Conservation (phyloP, 2,329 filamentous ascomycete species). For the Berkeleyomyces basicola region DNA sequence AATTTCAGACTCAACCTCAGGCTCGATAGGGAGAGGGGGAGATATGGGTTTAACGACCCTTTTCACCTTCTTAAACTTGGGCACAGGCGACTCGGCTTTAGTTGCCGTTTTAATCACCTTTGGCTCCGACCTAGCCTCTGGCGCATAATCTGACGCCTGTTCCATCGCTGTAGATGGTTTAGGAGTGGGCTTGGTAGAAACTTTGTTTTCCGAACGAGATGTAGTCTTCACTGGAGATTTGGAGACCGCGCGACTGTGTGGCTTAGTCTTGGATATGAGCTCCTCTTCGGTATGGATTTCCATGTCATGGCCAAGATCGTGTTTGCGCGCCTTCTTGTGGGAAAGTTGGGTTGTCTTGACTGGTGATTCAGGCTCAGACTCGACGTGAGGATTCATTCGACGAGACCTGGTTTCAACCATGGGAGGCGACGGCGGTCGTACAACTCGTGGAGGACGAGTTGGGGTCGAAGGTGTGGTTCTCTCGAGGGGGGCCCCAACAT, state of each 20-base stretch:
- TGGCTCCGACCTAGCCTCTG: neutral
- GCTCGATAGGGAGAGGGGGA: conserved; percentile 14
- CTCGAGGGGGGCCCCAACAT: neutral
- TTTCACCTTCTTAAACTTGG: neutral
- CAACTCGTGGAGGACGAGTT: conserved; percentile 1
- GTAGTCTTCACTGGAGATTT: conserved; percentile 3
- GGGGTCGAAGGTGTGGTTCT: neutral
- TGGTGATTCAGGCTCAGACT: conserved; percentile 11
- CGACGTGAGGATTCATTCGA: conserved; percentile 7
- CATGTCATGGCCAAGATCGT: neutral
- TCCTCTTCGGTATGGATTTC: neutral
- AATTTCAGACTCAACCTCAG: neutral
- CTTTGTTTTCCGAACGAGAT: neutral
- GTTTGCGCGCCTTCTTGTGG: neutral
- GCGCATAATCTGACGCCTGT: neutral
- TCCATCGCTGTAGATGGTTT: conserved; percentile 1
- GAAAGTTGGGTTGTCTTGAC: conserved; percentile 2
- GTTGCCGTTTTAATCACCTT: conserved; percentile 5
- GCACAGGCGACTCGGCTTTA: neutral
- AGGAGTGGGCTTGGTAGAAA: neutral
- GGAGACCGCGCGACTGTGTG: neutral
- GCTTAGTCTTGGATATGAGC: neutral
- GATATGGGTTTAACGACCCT: conserved; percentile 12
- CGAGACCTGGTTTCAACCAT: neutral
- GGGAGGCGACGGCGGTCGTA: neutral